These are phyloP conservation scores for Nakazawaea ishiwadae DNA, from an alignment of 805 yeast species.

Conservation along the genomic window DNA sequence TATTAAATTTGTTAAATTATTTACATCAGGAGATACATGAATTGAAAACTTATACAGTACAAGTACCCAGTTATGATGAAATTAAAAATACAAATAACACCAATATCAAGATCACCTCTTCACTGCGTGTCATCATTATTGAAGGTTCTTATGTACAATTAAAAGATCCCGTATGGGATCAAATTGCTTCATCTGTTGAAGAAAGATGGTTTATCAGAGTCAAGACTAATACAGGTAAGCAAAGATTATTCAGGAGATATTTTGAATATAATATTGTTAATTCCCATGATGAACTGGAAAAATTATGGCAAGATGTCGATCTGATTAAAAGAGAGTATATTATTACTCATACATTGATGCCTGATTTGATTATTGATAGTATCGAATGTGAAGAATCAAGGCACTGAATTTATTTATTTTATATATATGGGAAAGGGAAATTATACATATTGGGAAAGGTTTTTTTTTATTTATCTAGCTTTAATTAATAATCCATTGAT, in stretches of 20 bases:
- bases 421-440: no score
- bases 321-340: constrained; percentile 26
- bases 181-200: constrained; percentile 25
- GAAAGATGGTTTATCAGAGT: constrained; percentile 32
- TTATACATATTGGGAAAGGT: no score
- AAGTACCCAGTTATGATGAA: constrained; percentile 35
- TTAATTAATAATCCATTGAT: constrained; percentile 40
- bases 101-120: constrained; percentile 24
- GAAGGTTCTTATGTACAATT: constrained; percentile 36
- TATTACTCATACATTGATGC: constrained; percentile 11
- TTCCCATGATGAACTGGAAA: constrained; percentile 27
- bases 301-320: constrained; percentile 33
- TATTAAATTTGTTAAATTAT: constrained; percentile 21
- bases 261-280: constrained; percentile 27
- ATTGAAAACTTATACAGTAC: constrained; percentile 20
- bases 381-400: not conserved
- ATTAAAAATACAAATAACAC: constrained; percentile 29
- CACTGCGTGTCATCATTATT: constrained; percentile 24
- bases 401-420: no score
- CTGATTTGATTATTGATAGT: constrained; percentile 12
- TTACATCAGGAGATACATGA: constrained; percentile 33
- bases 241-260: constrained; percentile 25
- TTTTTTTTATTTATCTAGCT: no score
- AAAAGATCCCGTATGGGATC: constrained; percentile 29
- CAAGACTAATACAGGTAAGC: constrained; percentile 15